Conservation (phyloP, 768 basidiomycete species). For the Botryobasidium botryosum region DNA sequence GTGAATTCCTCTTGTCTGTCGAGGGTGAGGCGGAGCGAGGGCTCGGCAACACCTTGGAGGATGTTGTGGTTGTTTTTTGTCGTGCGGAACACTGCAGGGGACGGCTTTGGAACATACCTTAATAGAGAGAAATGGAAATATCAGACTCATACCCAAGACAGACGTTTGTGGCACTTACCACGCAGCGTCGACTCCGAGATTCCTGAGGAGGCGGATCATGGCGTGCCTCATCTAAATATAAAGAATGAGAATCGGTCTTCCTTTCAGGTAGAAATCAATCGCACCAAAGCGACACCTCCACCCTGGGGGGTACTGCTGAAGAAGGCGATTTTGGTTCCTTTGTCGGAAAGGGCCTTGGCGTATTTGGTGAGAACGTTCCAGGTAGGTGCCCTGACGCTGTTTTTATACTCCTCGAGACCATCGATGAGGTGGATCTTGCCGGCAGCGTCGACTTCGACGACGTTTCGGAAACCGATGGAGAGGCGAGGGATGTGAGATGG, state of each 20-base stretch:
- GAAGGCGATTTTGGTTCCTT: slow-evolving; percentile 80
- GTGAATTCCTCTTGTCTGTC: slow-evolving; percentile 68
- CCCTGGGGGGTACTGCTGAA: slow-evolving; percentile 94
- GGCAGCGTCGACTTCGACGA: slow-evolving; percentile 73
- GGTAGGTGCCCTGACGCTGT: slow-evolving; percentile 52
- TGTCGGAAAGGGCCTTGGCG: slow-evolving; percentile 68
- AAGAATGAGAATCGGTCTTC: background rate
- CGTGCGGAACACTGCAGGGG: slow-evolving; percentile 79
- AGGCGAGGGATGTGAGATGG: slow-evolving; percentile 52
- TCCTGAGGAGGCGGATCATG: slow-evolving; percentile 66
- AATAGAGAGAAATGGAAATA: slow-evolving; percentile 29
- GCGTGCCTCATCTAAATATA: slow-evolving; percentile 73
- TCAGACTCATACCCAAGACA: no score
- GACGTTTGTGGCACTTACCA: no score
- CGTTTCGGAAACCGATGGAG: slow-evolving; percentile 66
- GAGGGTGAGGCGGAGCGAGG: slow-evolving; percentile 58
- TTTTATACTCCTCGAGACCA: slow-evolving; percentile 59
- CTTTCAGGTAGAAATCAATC: background rate
- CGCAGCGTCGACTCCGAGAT: slow-evolving; percentile 62
- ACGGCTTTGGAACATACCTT: slow-evolving; percentile 81
- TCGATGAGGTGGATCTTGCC: slow-evolving; percentile 78
- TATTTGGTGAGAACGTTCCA: slow-evolving; percentile 74
- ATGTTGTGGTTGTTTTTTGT: slow-evolving; percentile 89
- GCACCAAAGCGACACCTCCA: slow-evolving; percentile 81
- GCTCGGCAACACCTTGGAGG: slow-evolving; percentile 77